Conservation (phyloP, 495 filamentous ascomycete genomes). For the Aspergillus diversus region DNA sequence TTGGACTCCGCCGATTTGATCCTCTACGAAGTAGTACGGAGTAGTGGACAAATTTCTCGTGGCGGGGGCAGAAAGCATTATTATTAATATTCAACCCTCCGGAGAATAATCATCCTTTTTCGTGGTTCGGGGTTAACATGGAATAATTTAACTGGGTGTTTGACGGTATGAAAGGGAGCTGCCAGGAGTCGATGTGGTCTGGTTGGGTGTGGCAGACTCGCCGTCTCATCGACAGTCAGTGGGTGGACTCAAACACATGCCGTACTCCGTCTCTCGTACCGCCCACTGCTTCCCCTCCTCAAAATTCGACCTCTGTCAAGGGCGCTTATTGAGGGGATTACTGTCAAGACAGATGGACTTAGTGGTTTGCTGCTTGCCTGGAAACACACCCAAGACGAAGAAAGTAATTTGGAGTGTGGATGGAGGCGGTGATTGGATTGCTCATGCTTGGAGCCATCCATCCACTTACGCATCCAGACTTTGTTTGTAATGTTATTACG, state of each 20-base stretch:
- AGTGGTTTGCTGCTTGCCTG: conserved; percentile 1
- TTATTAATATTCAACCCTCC: background rate
- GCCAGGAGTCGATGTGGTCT: background rate
- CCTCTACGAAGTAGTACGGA: too few species aligned
- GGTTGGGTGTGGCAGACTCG: background rate
- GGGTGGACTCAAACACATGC: background rate
- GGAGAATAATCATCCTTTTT: conserved; percentile 4
- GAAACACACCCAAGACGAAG: conserved; percentile 6
- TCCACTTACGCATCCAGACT: conserved; percentile 9
- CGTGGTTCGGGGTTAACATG: conserved; percentile 33
- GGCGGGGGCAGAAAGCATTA: background rate
- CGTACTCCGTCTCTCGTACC: background rate
- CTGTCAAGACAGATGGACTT: background rate
- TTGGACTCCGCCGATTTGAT: background rate
- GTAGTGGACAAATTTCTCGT: background rate
- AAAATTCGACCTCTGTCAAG: background rate
- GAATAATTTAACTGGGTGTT: conserved; percentile 21
- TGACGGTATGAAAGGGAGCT: conserved; percentile 6
- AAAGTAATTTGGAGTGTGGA: background rate
- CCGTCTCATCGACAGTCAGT: background rate
- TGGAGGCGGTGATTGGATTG: conserved; percentile 19
- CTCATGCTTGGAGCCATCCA: conserved; percentile 16
- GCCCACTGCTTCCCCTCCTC: background rate
- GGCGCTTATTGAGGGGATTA: conserved; percentile 1
- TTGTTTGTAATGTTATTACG: conserved; percentile 15